A percentile compares a stretch with the other conserved stretches of the same genome.
Evolutionary conservation across 306 rosid species (phyloP).

Genomic region (Malus asiatica): DNA sequence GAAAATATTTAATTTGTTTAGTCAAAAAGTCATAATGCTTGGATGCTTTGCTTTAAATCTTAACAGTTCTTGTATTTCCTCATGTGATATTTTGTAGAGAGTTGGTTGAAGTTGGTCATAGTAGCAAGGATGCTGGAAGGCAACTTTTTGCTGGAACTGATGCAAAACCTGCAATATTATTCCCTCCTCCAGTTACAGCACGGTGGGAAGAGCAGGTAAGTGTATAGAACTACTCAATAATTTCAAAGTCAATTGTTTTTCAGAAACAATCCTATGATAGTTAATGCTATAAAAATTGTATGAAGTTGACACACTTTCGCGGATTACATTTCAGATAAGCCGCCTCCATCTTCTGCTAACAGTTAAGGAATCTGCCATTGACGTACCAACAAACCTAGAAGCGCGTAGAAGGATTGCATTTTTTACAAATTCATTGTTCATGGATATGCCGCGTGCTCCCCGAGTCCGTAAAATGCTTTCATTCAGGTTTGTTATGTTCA

Average conservation of each 20-base stretch:
- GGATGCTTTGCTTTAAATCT: neutral
- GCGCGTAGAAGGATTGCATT: constrained; percentile 94
- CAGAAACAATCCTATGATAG: neutral
- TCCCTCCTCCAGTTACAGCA: constrained; percentile 74
- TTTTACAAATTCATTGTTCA: constrained; percentile 87
- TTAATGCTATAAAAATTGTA: neutral
- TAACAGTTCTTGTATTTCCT: constrained; percentile 13
- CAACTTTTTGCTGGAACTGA: constrained; percentile 96
- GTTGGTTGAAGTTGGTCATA: constrained; percentile 71
- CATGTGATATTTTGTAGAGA: constrained; percentile 48
- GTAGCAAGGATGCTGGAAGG: constrained; percentile 78
- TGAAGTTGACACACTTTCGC: constrained; percentile 9
- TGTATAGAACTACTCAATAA: neutral
- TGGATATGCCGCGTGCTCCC: constrained; percentile 99
- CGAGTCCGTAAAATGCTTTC: constrained; percentile 95
- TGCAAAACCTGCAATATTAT: constrained; percentile 62
- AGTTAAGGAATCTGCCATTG: constrained; percentile 80
- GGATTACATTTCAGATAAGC: constrained; percentile 52
- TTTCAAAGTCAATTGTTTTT: neutral
- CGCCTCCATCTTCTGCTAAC: constrained; percentile 79
- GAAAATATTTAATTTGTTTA: neutral
- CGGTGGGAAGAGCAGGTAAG: constrained; percentile 97
- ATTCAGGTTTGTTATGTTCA: constrained; percentile 52
- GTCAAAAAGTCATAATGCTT: neutral
- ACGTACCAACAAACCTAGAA: constrained; percentile 90